Evolutionary conservation across 352 stramenopile species (phyloP), one percentile per base, ranked within the genome.

Genomic region (Thraustotheca clavata): DNA sequence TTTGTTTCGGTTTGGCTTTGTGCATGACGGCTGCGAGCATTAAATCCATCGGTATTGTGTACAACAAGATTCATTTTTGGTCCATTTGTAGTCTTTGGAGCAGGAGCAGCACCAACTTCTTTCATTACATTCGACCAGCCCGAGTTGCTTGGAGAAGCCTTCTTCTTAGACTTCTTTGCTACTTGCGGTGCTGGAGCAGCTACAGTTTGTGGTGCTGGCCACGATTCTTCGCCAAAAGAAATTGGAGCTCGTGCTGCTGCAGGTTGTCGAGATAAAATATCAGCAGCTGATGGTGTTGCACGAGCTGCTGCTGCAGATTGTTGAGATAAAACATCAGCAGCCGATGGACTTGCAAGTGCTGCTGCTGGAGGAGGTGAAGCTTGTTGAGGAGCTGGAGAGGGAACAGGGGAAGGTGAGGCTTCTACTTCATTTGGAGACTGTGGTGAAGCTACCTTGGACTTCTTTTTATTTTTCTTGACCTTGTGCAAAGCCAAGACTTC

Each of bases 51-150:
- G 11, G 74, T 84, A 66, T 87, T 88, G 73, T 87, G 73, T 24
- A 88, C 69, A 32, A 87, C 74, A 9, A 82, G 76, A 7, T 76
- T 54, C 4, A 79, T 55, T 0, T 76, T 70, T 18, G 67, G 70
- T 40, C 70, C 62, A 3, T 62, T 73, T 24, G 59, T 73, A n/a
- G 55, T 55, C n/a, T 59, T 52, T 5, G 43, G 66, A 4, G 52
- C 47, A 0, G 70, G 36, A 4, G 71, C 69, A 6, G 86, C 61
- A 11, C 80, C 80, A n/a, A 75, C 89, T 48, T 90, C 77, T 27
- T 82, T 78, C 34, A 93, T 60, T 12, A 79, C 84, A 34, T 86
- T 91, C 1, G 74, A 73, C 84, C 84, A 93, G 18, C 81, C 84
- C 32, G 80, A 76, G 22, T 75, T 69, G 7, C 76, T 22, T 68